Base-by-base conservation (phyloP, 2,329 filamentous ascomycete genomes). In the Alternaria gaisen region DNA sequence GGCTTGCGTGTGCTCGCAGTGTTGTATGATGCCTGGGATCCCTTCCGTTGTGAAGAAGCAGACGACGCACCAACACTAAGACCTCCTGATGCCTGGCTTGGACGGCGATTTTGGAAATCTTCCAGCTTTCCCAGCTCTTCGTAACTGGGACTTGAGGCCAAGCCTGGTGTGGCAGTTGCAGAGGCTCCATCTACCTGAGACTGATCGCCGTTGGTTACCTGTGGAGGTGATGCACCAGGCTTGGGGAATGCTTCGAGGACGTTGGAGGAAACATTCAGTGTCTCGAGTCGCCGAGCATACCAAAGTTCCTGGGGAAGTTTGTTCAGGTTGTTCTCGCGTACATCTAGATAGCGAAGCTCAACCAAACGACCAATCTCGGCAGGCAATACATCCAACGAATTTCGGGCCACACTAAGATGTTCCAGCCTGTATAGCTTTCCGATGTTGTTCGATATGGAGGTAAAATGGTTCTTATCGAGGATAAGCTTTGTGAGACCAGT, bases 381-480 rank as follows among this genome's bases (percentile, higher is more conserved):
- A 4, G 95, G 95, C 30, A 99, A 82, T 67, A 92, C 89, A 61
- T 90, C 91, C 4, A 99, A 85, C 0, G 91, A 90, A 75, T 99
- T 99, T 78, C 94, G 92, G 40, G 94, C 93, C 66, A 98, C 93
- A 79, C 93, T 98, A 74, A 99, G 90, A 77, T 97, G 90, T 74
- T 98, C 94, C 30, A 99, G 83, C 68, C 88, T 91, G 65, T 87
- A 88, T 44, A 99, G 82, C 64, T 90, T 91, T 16, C 94, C 94
- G 61, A 99, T 91, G 63, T 96, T 90, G 56, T 88, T 86, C 0
- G 94, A 95, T 24, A 99, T 82, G 1, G 92, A 94, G 0, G 95
- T 93, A 70, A 99, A 96, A 76, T 97, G 96, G 73, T 99, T 99
- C 76, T 92, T 94, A 80, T 97, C 94, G 55, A 99, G 84, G 18